Base-by-base conservation (phyloP, 495 filamentous ascomycete species). In the Lophiostoma macrostomum region DNA sequence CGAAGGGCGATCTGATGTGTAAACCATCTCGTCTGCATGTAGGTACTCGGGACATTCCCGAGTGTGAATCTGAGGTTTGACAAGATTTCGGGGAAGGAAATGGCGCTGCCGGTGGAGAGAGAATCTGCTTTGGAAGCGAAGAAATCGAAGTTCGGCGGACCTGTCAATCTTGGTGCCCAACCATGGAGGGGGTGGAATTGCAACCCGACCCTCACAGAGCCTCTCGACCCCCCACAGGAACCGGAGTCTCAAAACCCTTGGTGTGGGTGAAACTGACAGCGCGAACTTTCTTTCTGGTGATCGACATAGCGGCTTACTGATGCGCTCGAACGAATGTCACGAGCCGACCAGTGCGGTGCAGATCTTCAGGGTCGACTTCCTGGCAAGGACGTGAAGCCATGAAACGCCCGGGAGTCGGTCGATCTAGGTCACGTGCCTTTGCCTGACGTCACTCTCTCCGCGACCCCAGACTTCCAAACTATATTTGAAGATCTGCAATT, bases 101-200 rank as follows among this genome's bases (percentile, higher is more conserved):
- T 34, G 4, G 28, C 29, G 19, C n/a, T 28, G 30, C 8, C 14
- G 3, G 52, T 30, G 32, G 42, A 43, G 52, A 47, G 52, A 55
- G 23, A 29, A 20, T 25, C 13, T 20, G 27, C 24, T 5, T 22
- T 27, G 16, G 37, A 29, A 25, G 36, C 25, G 27, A 10, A 43
- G 38, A 19, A 12, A 23, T 29, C 1, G 36, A 39, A 4, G n/a
- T 27, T 32, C 34, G 44, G 19, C 1, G 24, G 30, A 39, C 53
- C 53, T 56, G 53, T 42, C 41, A 41, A 56, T 56, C 53, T 49
- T 36, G 53, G 27, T 43, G 53, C 53, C 53, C 44, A 25, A 56
- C 31, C 31, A n/a, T n/a, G n/a, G n/a, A n/a, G n/a, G n/a, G 23
- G 42, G 22, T 18, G 34, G 27, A 18, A 45, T 45, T 45, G 42